Conservation (phyloP, 176 grass and related monocot species). For the Carex parvula region DNA sequence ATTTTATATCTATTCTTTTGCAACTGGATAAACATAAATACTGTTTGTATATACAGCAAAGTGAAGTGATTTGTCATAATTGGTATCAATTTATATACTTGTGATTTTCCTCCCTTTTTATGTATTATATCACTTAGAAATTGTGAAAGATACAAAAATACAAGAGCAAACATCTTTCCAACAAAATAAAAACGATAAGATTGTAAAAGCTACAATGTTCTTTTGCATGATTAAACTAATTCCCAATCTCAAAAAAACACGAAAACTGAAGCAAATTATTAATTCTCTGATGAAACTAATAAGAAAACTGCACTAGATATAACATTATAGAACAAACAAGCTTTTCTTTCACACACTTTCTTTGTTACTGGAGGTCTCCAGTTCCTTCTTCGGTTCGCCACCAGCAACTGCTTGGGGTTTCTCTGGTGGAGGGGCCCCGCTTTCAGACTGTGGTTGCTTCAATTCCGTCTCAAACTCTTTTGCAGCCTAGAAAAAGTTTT, state of each 20-base stretch:
- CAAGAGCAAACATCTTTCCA: background rate
- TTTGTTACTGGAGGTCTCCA: slow-evolving; percentile 51
- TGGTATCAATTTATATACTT: background rate
- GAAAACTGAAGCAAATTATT: slow-evolving; percentile 21
- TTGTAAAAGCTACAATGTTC: background rate
- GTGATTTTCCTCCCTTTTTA: background rate
- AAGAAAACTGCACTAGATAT: background rate
- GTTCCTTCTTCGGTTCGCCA: slow-evolving; percentile 40
- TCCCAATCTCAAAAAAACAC: slow-evolving; percentile 8
- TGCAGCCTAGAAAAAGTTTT: slow-evolving; percentile 43
- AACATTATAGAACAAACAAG: background rate
- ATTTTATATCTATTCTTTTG: background rate
- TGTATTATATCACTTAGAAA: background rate
- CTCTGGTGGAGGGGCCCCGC: slow-evolving; percentile 35
- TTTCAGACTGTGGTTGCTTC: slow-evolving; percentile 48
- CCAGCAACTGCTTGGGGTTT: slow-evolving; percentile 20
- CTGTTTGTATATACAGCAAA: background rate
- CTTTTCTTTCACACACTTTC: slow-evolving; percentile 41
- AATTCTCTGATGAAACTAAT: background rate
- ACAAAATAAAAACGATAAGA: background rate
- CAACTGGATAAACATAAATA: background rate
- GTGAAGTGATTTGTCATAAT: background rate
- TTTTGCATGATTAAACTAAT: background rate
- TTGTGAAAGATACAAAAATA: background rate
- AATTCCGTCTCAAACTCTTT: slow-evolving; percentile 85